phyloP scores from a whole-genome alignment of 306 rosid species.

The Cucurbita argyrosperma region DNA sequence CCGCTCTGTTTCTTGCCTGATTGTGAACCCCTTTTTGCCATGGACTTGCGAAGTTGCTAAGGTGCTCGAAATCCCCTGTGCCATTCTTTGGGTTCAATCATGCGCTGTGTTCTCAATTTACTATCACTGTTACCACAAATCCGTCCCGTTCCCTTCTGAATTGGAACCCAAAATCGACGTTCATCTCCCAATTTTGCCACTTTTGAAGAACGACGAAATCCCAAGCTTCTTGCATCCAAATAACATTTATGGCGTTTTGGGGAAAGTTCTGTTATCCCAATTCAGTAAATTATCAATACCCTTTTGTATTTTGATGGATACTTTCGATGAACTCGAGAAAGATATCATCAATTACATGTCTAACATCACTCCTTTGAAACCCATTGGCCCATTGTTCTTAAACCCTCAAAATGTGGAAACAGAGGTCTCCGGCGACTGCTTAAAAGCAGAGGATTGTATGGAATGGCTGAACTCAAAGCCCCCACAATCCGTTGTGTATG shows the following conservation, averaged over 20 bases:
- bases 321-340: slow-evolving; percentile 16
- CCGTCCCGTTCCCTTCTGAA: slow-evolving; percentile 15
- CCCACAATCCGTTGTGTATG: slow-evolving; percentile 14
- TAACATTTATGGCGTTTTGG: not conserved
- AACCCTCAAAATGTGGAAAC: not conserved
- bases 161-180: slow-evolving; percentile 9
- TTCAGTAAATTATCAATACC: slow-evolving; percentile 10
- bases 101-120: slow-evolving; percentile 33
- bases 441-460: slow-evolving; percentile 10
- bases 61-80: slow-evolving; percentile 26
- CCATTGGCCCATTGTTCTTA: slow-evolving; percentile 19
- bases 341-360: slow-evolving; percentile 7
- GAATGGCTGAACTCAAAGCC: slow-evolving; percentile 15
- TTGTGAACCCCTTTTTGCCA: slow-evolving; percentile 38
- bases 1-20: slow-evolving; percentile 20
- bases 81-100: slow-evolving; percentile 51
- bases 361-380: not conserved
- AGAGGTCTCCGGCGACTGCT: not conserved
- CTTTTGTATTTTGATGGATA: slow-evolving; percentile 18
- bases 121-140: slow-evolving; percentile 14
- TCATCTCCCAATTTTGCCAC: slow-evolving; percentile 15
- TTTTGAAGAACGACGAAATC: slow-evolving; percentile 15
- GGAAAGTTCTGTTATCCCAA: slow-evolving; percentile 11
- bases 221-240: slow-evolving; percentile 18
- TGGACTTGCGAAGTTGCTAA: slow-evolving; percentile 32